Conservation (phyloP, 306 rosid species). For the peach (Prunus persica) region DNA sequence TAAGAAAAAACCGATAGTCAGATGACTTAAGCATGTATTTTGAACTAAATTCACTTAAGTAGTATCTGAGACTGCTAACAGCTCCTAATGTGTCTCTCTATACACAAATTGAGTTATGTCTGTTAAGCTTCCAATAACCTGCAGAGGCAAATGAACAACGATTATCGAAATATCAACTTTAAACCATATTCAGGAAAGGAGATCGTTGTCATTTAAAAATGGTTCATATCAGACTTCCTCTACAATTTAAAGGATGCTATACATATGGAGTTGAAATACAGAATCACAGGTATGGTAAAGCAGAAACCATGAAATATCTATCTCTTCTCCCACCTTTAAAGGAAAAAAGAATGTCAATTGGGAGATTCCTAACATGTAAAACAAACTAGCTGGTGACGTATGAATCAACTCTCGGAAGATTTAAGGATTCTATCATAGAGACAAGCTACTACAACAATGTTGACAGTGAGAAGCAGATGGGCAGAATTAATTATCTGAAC, state of each 20-base stretch:
- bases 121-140: conserved; percentile 29
- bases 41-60: neutral
- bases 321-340: neutral
- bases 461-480: neutral
- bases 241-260: neutral
- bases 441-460: neutral
- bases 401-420: neutral
- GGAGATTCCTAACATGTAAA: neutral
- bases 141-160: conserved; percentile 1
- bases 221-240: neutral
- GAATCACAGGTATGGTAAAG: neutral
- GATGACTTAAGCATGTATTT: neutral
- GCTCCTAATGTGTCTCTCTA: neutral
- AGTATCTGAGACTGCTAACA: neutral
- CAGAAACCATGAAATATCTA: neutral
- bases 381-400: neutral
- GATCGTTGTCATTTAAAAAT: neutral
- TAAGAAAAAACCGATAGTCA: neutral
- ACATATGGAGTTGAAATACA: neutral
- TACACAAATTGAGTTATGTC: neutral
- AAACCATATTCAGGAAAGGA: neutral
- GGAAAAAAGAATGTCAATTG: neutral
- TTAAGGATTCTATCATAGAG: neutral
- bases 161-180: neutral
- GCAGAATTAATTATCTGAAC: neutral